Percentiles rank a stretch among this genome's conserved stretches.
These are phyloP conservation scores for Diaporthe capsici DNA, from an alignment of 2,329 filamentous ascomycete genomes.

Conservation along the genomic window DNA sequence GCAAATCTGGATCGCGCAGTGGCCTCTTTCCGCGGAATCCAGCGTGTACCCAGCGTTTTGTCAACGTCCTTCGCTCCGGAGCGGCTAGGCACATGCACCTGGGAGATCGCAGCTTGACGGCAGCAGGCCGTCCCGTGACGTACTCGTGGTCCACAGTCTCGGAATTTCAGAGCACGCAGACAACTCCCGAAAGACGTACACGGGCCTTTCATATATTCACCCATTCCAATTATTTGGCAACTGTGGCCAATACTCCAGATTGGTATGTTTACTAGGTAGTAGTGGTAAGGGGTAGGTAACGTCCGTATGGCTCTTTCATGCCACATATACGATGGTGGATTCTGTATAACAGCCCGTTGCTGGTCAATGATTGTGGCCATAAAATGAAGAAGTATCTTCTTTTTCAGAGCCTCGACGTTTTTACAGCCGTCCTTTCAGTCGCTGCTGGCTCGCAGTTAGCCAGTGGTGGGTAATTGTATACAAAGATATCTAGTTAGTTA, in stretches of 20 bases:
- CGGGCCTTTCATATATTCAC: neutral
- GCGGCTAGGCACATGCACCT: constrained; percentile 8
- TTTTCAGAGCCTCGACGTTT: neutral
- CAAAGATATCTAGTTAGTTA: neutral
- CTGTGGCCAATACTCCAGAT: neutral
- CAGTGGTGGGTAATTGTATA: too few relatives aligned
- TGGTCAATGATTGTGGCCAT: neutral
- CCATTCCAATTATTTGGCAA: neutral
- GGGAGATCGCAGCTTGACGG: constrained; percentile 12
- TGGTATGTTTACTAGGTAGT: neutral
- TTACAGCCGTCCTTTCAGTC: neutral
- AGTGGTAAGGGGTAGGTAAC: neutral
- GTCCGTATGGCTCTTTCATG: neutral
- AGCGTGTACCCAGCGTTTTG: neutral
- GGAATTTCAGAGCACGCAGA: neutral
- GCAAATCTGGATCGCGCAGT: neutral
- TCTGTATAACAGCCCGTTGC: neutral
- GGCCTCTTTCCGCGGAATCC: too few relatives aligned
- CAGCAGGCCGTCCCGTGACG: constrained; percentile 15
- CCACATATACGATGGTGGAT: neutral
- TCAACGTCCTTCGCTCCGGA: constrained; percentile 13
- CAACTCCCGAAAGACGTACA: neutral
- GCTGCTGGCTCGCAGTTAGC: neutral
- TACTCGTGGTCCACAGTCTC: neutral
- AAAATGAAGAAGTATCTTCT: neutral